phyloP scores from a whole-genome alignment of 768 basidiomycete genomes.

The Rubroboletus pulcherrimus region DNA sequence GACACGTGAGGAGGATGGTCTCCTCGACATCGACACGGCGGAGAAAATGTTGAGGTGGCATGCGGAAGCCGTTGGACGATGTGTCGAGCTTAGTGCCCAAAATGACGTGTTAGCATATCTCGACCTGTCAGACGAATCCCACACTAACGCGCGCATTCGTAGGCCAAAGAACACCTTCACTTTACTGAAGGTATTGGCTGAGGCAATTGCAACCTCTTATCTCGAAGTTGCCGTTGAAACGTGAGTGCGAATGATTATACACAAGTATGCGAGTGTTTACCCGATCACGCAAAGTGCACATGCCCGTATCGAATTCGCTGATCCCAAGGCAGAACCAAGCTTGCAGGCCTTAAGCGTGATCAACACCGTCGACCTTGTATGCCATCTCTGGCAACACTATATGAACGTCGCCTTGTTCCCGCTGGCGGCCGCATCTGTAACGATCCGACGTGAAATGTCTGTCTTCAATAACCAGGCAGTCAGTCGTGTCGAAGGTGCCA shows the following conservation, averaged over 20 bases:
- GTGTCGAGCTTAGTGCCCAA: constrained; percentile 79
- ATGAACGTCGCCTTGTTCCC: constrained; percentile 87
- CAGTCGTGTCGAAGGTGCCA: constrained; percentile 77
- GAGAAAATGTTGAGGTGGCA: constrained; percentile 97
- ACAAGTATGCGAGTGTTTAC: background rate
- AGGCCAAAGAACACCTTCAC: constrained; percentile 89
- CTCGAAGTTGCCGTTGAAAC: constrained; percentile 91
- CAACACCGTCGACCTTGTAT: constrained; percentile 76
- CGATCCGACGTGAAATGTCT: constrained; percentile 87
- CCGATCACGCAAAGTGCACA: constrained; percentile 50
- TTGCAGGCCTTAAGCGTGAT: constrained; percentile 65
- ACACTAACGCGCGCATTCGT: constrained; percentile 6
- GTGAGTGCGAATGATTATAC: constrained; percentile 44
- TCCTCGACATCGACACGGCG: constrained; percentile 68
- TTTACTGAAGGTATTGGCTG: constrained; percentile 79
- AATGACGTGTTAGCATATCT: constrained; percentile 73
- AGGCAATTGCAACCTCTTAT: constrained; percentile 78
- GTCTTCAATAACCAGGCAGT: constrained; percentile 88
- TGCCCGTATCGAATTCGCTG: constrained; percentile 65
- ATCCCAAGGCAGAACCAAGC: constrained; percentile 77
- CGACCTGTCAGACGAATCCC: background rate
- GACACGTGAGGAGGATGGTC: constrained; percentile 76
- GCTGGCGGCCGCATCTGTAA: constrained; percentile 79
- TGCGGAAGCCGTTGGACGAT: constrained; percentile 92
- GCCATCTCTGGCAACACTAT: constrained; percentile 97